Evolutionary conservation across 108 stramenopile species (phyloP).

Genomic region (Cyclostephanos invisitatus): DNA sequence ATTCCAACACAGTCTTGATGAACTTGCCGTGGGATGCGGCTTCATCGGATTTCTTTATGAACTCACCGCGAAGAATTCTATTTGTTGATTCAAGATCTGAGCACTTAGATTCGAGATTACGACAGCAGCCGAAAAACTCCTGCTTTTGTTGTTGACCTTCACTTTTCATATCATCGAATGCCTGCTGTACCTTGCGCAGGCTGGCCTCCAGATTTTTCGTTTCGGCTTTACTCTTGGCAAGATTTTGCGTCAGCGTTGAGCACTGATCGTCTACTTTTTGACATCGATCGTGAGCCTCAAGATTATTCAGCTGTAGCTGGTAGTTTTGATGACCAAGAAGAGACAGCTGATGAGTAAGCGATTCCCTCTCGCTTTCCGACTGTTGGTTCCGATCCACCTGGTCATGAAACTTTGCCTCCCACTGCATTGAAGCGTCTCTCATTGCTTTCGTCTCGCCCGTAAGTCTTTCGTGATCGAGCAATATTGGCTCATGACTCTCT

Average conservation of each 20-base stretch:
- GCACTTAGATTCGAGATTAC: slow-evolving; percentile 30
- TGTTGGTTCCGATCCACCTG: slow-evolving; percentile 9
- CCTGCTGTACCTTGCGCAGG: slow-evolving; percentile 26
- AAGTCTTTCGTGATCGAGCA: slow-evolving; percentile 29
- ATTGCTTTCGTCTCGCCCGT: slow-evolving; percentile 25
- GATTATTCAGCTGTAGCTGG: slow-evolving; percentile 7
- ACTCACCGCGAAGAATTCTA: slow-evolving; percentile 16
- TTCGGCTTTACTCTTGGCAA: slow-evolving; percentile 19
- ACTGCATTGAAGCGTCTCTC: slow-evolving; percentile 13
- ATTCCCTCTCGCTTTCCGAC: slow-evolving; percentile 17
- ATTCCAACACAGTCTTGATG: slow-evolving; percentile 29
- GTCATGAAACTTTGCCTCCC: slow-evolving; percentile 10
- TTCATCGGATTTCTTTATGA: slow-evolving; percentile 16
- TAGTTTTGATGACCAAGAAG: slow-evolving; percentile 13
- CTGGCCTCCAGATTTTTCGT: slow-evolving; percentile 15
- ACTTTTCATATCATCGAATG: slow-evolving; percentile 27
- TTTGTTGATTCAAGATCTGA: slow-evolving; percentile 5
- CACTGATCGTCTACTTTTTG: slow-evolving; percentile 13
- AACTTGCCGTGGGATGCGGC: slow-evolving; percentile 11
- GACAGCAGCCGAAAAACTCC: no score
- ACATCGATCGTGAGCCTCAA: slow-evolving; percentile 10
- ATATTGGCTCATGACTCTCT: slow-evolving; percentile 27
- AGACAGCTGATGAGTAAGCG: slow-evolving; percentile 4
- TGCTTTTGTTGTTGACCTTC: slow-evolving; percentile 19
- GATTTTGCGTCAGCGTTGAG: slow-evolving; percentile 16